Base-by-base conservation (phyloP, 2,329 filamentous ascomycete species). In the Raffaelea deltoideospora region DNA sequence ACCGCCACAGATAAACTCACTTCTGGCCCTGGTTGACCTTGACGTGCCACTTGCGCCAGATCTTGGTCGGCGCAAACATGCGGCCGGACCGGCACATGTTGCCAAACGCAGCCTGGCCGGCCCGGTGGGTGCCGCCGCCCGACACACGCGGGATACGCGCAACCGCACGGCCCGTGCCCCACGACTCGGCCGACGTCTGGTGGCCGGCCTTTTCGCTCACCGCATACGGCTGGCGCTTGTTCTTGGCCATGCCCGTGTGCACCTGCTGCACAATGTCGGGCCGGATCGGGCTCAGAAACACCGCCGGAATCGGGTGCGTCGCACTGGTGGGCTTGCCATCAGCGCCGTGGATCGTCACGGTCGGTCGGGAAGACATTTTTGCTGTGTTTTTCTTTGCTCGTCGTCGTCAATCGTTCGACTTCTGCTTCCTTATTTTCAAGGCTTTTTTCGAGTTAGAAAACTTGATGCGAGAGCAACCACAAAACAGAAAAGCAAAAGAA, bases 171-270 rank as follows among this genome's bases (percentile, higher is more conserved):
- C 87, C 86, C 72, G 88, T 96, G 79, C 88, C 88, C 90, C 90
- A 98, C 53, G 92, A 98, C 77, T 98, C 90, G 62, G 90, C 90
- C 68, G 85, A 94, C 63, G 90, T 98, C 75, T 98, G 90, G 73
- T 98, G 90, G 73, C 90, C 90, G 61, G 90, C 90, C 83, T 98
- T 98, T 82, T 96, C 88, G 80, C 86, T 94, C 75, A 98, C 90
- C 59, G 90, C 78, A 67, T 98, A 98, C 54, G 90, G 87, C 72
- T 98, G 90, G 65, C 90, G 82, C 80, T 93, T 95, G 80, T 98
- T 98, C 85, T 98, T 98, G 64, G 88, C 88, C 75, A 98, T 92
- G 59, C 90, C 90, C 58, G 85, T 93, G 80, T 98, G 90, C 58
- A 96, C 81, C 66, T 87, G 81, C 77, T 96, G 88, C 62, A 98